Conservation (phyloP, 768 basidiomycete genomes). For the Phaeotremella skinneri region DNA sequence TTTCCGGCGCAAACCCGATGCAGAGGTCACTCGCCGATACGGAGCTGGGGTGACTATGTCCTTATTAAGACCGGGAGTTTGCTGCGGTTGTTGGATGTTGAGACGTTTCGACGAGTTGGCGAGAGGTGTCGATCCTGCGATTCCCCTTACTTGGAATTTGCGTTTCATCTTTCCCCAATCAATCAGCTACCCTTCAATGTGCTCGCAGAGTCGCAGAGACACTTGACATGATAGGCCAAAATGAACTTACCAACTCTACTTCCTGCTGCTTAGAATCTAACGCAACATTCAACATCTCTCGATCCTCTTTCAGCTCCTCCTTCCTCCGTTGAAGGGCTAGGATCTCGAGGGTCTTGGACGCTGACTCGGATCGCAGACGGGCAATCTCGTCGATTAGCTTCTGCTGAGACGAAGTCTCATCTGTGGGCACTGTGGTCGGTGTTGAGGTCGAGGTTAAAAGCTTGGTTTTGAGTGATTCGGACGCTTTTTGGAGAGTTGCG, state of each 20-base stretch:
- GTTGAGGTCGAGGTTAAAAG: neutral
- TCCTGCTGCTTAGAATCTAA: slow-evolving; percentile 93
- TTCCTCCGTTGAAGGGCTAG: slow-evolving; percentile 68
- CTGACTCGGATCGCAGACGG: slow-evolving; percentile 70
- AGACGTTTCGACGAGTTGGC: slow-evolving; percentile 12
- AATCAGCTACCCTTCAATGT: neutral
- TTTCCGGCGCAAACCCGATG: neutral
- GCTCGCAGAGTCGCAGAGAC: slow-evolving; percentile 1
- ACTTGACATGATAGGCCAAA: slow-evolving; percentile 9
- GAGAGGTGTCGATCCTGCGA: slow-evolving; percentile 43
- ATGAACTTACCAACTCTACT: slow-evolving; percentile 69
- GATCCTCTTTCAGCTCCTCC: slow-evolving; percentile 69
- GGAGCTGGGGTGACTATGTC: slow-evolving; percentile 10
- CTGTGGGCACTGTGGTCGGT: neutral
- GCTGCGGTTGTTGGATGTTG: slow-evolving; percentile 1
- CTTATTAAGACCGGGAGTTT: slow-evolving; percentile 5
- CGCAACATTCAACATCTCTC: slow-evolving; percentile 81
- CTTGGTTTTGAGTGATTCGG: neutral
- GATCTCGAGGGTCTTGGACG: slow-evolving; percentile 78
- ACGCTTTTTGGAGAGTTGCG: neutral
- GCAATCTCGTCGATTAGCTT: slow-evolving; percentile 53
- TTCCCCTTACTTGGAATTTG: slow-evolving; percentile 43
- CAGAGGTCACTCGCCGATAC: neutral
- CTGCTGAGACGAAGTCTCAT: neutral
- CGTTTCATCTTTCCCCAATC: slow-evolving; percentile 42